Base-by-base conservation (phyloP, 257 asterid species). In the Coffea canephora region DNA sequence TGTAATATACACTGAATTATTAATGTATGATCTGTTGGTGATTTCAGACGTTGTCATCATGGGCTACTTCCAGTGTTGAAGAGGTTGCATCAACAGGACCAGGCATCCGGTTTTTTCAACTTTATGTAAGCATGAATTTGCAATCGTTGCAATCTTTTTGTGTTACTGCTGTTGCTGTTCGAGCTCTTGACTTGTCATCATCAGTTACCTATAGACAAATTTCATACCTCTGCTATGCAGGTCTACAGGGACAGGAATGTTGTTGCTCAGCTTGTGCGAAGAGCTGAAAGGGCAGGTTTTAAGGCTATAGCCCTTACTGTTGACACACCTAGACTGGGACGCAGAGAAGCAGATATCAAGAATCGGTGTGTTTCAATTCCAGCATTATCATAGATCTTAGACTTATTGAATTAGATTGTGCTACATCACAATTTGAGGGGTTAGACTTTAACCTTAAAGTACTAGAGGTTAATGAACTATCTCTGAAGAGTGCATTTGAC, bases 241-340 rank as follows among this genome's bases (percentile, higher is more conserved):
- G 97, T 94, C 70, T 94, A 94, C 89, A 92, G 87, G 89, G 92
- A 94, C 93, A 86, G 98, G 80, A 90, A 90, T 64, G 96, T 94
- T 69, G 98, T 94, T 83, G 90, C 92, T 79, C 98, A 94, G 87
- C 97, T 92, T 34, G 97, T 92, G 85, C 89, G 92, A 84, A 87
- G 98, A 83, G 97, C 97, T 62, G 97, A 94, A 88, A 91, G 78
- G 89, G 98, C 98, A 1, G 97, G 98, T 71, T 94, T 92, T 85
- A 94, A 92, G 91, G 98, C 98, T 86, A 92, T 94, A 62, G 98
- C 98, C 75, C 98, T 94, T 50, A 92, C 98, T 19, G 97, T 94
- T 64, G 98, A 94, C 76, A 92, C 98, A 82, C 98, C 97, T 6
- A 88, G 91, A 87, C 79, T 92, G 82, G 98, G 98, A 67, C 98